phyloP scores from a whole-genome alignment of 768 basidiomycete genomes.

The Termitomyces sp. region DNA sequence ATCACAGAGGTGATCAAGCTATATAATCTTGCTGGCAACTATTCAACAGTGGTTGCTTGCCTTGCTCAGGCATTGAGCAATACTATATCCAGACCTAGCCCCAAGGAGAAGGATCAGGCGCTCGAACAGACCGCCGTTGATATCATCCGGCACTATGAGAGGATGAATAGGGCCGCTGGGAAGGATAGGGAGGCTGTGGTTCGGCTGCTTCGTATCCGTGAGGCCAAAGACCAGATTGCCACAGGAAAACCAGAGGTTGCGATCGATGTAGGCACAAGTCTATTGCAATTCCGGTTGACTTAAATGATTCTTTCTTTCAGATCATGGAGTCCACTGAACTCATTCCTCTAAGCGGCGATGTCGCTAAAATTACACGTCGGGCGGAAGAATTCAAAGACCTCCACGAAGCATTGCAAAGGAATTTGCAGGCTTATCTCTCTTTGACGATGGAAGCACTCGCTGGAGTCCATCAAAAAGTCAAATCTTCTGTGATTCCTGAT shows the following conservation, averaged over 20 bases:
- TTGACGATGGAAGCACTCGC: too few species aligned
- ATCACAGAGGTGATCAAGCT: too few species aligned
- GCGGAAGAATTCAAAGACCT: slow-evolving; percentile 60
- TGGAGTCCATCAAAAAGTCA: too few species aligned
- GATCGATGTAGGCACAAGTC: too few species aligned
- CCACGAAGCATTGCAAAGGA: slow-evolving; percentile 82
- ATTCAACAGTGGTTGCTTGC: too few species aligned
- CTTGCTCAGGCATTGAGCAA: slow-evolving; percentile 60
- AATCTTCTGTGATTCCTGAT: too few species aligned
- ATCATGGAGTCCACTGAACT: slow-evolving; percentile 82
- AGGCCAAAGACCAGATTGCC: slow-evolving; percentile 75
- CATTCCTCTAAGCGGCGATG: not conserved
- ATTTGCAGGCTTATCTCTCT: too few species aligned
- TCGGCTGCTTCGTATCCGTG: slow-evolving; percentile 72
- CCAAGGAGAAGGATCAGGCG: slow-evolving; percentile 58
- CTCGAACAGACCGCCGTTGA: slow-evolving; percentile 75
- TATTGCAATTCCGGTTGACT: too few species aligned
- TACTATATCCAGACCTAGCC: slow-evolving; percentile 63
- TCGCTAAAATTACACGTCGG: too few species aligned
- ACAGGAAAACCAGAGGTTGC: too few species aligned
- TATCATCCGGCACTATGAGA: slow-evolving; percentile 77
- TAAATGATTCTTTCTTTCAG: too few species aligned
- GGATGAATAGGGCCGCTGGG: slow-evolving; percentile 69
- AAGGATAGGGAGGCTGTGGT: slow-evolving; percentile 73
- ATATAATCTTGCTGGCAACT: too few species aligned